Base-by-base conservation (phyloP, 306 rosid genomes). In the Mimosa pudica region DNA sequence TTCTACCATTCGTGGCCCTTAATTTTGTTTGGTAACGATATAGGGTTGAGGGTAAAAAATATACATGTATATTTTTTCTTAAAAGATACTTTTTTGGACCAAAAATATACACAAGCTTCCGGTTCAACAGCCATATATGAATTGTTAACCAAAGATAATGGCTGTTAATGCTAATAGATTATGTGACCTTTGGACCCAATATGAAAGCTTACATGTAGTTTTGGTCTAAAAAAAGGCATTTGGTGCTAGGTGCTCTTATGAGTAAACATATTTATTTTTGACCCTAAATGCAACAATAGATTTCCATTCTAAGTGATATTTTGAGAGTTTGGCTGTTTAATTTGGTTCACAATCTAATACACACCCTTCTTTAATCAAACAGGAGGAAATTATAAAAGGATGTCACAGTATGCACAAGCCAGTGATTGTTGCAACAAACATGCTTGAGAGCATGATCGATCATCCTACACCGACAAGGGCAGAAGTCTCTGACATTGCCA, bases 401-500 rank as follows among this genome's bases (percentile, higher is more conserved):
- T 95, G 98, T 66, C 93, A 32, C 36, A 82, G 57, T 68, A 84
- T 95, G 98, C 89, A 90, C 83, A 95, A 95, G 88, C 98, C 98
- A 2, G 97, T 92, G 46, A 95, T 95, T 76, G 98, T 95, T 54
- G 98, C 98, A 47, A 95, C 98, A 71, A 95, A 95, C 85, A 95
- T 95, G 98, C 89, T 95, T 81, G 97, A 95, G 84, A 95, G 98
- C 89, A 95, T 95, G 98, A 92, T 95, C 64, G 71, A 73, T 86
- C 98, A 95, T 85, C 98, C 98, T 69, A 95, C 92, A 10, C 98
- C 98, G 46, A 95, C 98, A 54, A 92, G 98, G 83, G 98, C 98
- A 44, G 98, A 95, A 86, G 98, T 95, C 17, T 90, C 98, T 6
- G 98, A 95, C 86, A 95, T 95, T 76, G 95, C 98, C 55, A 91